phyloP scores from a whole-genome alignment of 352 stramenopile genomes.

The Phytophthora gonapodyides region DNA sequence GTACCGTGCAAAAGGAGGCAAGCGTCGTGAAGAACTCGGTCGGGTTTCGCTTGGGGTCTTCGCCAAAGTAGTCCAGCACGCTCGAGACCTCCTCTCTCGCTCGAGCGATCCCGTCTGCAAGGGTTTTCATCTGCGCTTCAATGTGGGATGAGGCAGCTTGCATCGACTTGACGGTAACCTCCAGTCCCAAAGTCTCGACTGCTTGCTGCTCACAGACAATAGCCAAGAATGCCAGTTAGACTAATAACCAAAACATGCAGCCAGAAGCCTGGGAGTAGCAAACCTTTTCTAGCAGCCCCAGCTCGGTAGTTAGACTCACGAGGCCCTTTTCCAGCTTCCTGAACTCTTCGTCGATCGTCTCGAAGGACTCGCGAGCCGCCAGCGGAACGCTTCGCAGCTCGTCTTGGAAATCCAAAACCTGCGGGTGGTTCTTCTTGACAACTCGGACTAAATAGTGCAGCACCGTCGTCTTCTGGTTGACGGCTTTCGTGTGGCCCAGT shows the following conservation, averaged over 20 bases:
- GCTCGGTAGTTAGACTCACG: constrained; percentile 48
- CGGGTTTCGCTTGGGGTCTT: constrained; percentile 74
- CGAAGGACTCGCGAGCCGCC: constrained; percentile 84
- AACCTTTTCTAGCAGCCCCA: constrained; percentile 55
- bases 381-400: constrained; percentile 87
- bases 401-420: constrained; percentile 91
- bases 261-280: neutral
- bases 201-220: constrained; percentile 30
- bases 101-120: constrained; percentile 43
- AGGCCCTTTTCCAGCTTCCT: constrained; percentile 59
- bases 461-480: constrained; percentile 97
- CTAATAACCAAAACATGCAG: neutral
- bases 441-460: constrained; percentile 98
- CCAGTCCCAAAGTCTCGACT: constrained; percentile 25
- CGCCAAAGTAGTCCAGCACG: constrained; percentile 88
- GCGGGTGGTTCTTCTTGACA: constrained; percentile 94
- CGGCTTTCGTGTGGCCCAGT: constrained; percentile 94
- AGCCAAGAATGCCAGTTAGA: constrained; percentile 8
- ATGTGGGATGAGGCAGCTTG: constrained; percentile 43
- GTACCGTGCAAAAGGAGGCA: constrained; percentile 75
- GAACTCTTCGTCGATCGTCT: constrained; percentile 70
- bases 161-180: constrained; percentile 45
- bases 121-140: constrained; percentile 43
- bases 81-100: constrained; percentile 64
- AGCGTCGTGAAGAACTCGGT: constrained; percentile 84